phyloP scores from a whole-genome alignment of 1,284 basidiomycete genomes.

The Trametes versicolor region DNA sequence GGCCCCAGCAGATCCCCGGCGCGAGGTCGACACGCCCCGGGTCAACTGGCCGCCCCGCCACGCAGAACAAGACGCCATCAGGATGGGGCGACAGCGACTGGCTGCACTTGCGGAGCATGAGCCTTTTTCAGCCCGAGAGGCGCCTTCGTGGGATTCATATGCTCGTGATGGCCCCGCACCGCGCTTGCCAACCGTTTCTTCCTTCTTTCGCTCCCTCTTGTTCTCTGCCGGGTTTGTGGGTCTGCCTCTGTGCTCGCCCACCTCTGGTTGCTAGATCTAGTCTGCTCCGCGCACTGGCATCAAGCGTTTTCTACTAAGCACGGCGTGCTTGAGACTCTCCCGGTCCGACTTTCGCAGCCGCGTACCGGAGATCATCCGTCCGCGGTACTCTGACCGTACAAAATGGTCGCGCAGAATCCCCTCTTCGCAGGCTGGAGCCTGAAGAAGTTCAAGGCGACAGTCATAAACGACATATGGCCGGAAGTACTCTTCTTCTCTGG shows the following conservation, averaged over 20 bases:
- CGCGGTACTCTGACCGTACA: conserved; percentile 1
- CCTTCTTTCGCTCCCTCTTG: conserved; percentile 10
- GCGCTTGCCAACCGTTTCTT: conserved; percentile 15
- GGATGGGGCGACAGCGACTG: conserved; percentile 7
- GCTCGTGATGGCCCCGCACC: conserved; percentile 19
- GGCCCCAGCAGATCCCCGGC: conserved; percentile 5
- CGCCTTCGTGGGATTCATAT: conserved; percentile 23
- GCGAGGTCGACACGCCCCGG: conserved; percentile 5
- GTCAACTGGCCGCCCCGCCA: not conserved
- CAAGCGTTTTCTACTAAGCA: not conserved
- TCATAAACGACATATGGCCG: conserved; percentile 72
- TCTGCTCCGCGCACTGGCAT: not conserved
- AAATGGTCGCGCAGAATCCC: conserved; percentile 44
- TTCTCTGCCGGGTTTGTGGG: conserved; percentile 8
- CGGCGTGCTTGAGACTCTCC: not conserved
- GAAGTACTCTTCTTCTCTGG: conserved; percentile 64
- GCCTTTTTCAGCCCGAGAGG: conserved; percentile 12
- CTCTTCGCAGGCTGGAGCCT: conserved; percentile 43
- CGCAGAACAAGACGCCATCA: conserved; percentile 19
- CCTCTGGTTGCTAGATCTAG: not conserved
- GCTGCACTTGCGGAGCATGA: conserved; percentile 5
- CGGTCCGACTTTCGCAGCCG: too few relatives aligned
- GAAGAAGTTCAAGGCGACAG: conserved; percentile 67
- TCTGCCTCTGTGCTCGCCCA: not conserved
- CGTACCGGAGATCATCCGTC: not conserved